Evolutionary conservation across 2,329 filamentous ascomycete species (phyloP), one percentile per base, ranked within the genome.

Genomic region (Chaetomiaceae sp.): DNA sequence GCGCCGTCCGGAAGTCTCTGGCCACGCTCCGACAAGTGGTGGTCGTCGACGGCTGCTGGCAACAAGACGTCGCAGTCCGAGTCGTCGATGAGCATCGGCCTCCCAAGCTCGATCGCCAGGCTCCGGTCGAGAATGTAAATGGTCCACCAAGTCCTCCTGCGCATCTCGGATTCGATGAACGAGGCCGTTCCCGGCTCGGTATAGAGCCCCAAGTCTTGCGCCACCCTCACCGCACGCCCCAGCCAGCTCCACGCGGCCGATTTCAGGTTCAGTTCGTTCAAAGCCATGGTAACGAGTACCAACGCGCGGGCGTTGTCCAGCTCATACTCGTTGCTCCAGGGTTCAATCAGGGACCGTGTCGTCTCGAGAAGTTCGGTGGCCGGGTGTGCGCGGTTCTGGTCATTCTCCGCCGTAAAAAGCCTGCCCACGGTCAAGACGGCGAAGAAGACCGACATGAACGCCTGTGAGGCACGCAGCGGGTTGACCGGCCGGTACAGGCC

Each of bases 101-200:
- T 84, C 8, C 89, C 88, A 30, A 90, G 77, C 66, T 96, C 91
- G 11, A 95, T 75, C 0, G 90, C 85, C 45, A 95, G 73, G 23
- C 88, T 79, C 57, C 90, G 83, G 71, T 99, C 94, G 73, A 91
- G 84, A 40, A 90, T 82, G 70, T 97, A 97, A 52, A 96, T 82
- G 13, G 89, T 84, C 90, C 94, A 99, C 92, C 92, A 99, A 2
- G 94, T 82, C 51, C 91, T 80, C 56, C 88, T 83, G 50, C 91
- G 83, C 82, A 92, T 90, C 69, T 97, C 92, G 10, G 81, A 81
- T 63, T 96, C 90, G 13, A 95, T 75, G 1, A 84, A 77, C 2
- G 87, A 79, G 78, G 86, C 90, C 0, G 84, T 78, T 0, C 85
- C 86, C 1, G 82, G 81, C 62, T 95, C 89, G 6, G 81, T 74